These are phyloP conservation scores for Orbilia ellipsospora DNA, from an alignment of 2,329 filamentous ascomycete genomes.

Conservation along the genomic window DNA sequence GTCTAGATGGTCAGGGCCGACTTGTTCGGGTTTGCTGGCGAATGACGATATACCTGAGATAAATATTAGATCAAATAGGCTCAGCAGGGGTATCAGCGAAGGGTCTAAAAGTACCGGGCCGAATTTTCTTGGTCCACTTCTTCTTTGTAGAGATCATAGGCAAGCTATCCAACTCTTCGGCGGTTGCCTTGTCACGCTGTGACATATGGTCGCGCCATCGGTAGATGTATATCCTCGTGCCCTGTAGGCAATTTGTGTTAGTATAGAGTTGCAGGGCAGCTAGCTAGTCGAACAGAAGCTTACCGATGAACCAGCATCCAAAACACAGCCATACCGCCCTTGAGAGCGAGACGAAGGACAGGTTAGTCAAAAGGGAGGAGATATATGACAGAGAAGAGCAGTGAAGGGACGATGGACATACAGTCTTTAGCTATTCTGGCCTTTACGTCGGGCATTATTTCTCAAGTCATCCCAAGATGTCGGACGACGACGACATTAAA, in stretches of 20 bases:
- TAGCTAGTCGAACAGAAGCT: constrained; percentile 24
- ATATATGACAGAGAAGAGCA: background rate
- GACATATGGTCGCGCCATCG: constrained; percentile 83
- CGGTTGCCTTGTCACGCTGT: constrained; percentile 72
- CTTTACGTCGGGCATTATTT: constrained; percentile 9
- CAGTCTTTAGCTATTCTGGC: constrained; percentile 34
- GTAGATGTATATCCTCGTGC: constrained; percentile 94
- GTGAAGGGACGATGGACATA: background rate
- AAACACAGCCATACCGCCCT: constrained; percentile 82
- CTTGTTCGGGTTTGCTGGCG: constrained; percentile 76
- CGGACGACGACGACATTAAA: constrained; percentile 1
- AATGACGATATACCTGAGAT: constrained; percentile 81
- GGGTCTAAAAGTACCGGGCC: constrained; percentile 72
- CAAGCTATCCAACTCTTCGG: constrained; percentile 73
- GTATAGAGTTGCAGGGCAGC: background rate
- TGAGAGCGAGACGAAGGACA: background rate
- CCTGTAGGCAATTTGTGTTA: constrained; percentile 62
- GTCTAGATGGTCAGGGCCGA: constrained; percentile 85
- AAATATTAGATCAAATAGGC: background rate
- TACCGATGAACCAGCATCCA: constrained; percentile 94
- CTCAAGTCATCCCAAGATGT: constrained; percentile 16
- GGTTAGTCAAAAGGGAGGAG: background rate
- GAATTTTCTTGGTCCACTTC: constrained; percentile 91
- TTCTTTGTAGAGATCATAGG: constrained; percentile 86
- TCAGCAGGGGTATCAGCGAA: background rate